These are phyloP conservation scores for Moelleriella libera DNA, from an alignment of 2,329 filamentous ascomycete genomes.

Conservation along the genomic window DNA sequence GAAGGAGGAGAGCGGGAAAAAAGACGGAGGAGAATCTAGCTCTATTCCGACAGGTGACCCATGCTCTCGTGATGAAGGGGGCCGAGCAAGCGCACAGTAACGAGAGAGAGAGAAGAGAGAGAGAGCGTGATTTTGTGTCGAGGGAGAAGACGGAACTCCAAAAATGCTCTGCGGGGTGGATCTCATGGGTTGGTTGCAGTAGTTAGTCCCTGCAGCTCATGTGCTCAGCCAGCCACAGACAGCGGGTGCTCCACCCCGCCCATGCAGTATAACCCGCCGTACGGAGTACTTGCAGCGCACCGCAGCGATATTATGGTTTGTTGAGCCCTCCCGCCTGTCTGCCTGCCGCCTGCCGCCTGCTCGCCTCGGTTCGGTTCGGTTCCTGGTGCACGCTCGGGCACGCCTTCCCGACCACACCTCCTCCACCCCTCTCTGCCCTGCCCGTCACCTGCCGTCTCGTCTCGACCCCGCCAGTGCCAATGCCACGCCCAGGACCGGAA, in stretches of 20 bases:
- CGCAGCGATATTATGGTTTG: too few relatives aligned
- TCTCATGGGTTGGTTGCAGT: too few relatives aligned
- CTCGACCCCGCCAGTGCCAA: neutral
- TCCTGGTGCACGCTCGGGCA: neutral
- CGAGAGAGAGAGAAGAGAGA: neutral
- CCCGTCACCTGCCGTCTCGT: too few relatives aligned
- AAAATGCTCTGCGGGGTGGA: too few relatives aligned
- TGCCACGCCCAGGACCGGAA: neutral
- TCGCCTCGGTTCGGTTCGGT: neutral
- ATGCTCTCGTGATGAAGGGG: neutral
- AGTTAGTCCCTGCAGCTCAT: too few relatives aligned
- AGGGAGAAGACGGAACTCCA: neutral
- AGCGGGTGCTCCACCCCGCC: too few relatives aligned
- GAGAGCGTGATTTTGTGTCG: neutral
- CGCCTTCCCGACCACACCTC: conserved; percentile 5
- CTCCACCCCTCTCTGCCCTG: too few relatives aligned
- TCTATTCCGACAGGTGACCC: neutral
- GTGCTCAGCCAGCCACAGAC: too few relatives aligned
- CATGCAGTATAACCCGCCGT: too few relatives aligned
- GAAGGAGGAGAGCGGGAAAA: neutral
- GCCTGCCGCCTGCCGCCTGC: too few relatives aligned
- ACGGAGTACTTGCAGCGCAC: too few relatives aligned
- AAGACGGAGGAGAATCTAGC: neutral
- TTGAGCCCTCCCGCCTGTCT: too few relatives aligned
- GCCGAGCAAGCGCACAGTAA: neutral